A percentile compares a stretch with the other conserved stretches of the same genome.
These are phyloP conservation scores for Backusella liffmaniae DNA, from an alignment of 192 early-diverging fungal species.

Conservation along the genomic window DNA sequence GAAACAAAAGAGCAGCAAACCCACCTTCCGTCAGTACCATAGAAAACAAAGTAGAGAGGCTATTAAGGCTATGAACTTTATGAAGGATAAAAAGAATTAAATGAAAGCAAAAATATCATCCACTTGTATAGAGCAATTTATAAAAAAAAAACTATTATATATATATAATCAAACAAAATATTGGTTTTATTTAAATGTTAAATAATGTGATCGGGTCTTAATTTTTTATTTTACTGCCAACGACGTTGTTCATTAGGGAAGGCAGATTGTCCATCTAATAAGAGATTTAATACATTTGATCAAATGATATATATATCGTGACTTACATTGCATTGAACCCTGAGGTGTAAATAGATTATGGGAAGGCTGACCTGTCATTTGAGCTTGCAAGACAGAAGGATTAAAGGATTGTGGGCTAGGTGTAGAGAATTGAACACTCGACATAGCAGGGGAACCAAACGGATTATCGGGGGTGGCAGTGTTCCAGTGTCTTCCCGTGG, in stretches of 20 bases:
- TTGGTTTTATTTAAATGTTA: slow-evolving; percentile 4
- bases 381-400: slow-evolving; percentile 11
- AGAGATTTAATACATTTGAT: neutral
- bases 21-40: slow-evolving; percentile 56
- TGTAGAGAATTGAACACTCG: slow-evolving; percentile 30
- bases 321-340: slow-evolving; percentile 34
- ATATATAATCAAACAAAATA: neutral
- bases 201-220: neutral
- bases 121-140: neutral
- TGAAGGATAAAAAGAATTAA: slow-evolving; percentile 74
- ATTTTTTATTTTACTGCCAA: slow-evolving; percentile 12
- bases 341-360: slow-evolving; percentile 24
- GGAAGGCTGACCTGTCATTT: neutral
- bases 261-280: slow-evolving; percentile 21
- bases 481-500: slow-evolving; percentile 44
- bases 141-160: neutral
- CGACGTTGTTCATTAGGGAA: slow-evolving; percentile 20
- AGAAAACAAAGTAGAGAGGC: slow-evolving; percentile 56
- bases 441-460: slow-evolving; percentile 30
- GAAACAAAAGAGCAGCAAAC: slow-evolving; percentile 46
- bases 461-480: slow-evolving; percentile 39
- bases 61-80: slow-evolving; percentile 75
- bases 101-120: too few species aligned
- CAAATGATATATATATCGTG: too few species aligned
- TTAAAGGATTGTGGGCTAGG: slow-evolving; percentile 19